Percentiles rank a stretch among this genome's conserved stretches.
These are phyloP conservation scores for Nigrograna mackinnonii DNA, from an alignment of 2,329 filamentous ascomycete genomes.

Conservation along the genomic window DNA sequence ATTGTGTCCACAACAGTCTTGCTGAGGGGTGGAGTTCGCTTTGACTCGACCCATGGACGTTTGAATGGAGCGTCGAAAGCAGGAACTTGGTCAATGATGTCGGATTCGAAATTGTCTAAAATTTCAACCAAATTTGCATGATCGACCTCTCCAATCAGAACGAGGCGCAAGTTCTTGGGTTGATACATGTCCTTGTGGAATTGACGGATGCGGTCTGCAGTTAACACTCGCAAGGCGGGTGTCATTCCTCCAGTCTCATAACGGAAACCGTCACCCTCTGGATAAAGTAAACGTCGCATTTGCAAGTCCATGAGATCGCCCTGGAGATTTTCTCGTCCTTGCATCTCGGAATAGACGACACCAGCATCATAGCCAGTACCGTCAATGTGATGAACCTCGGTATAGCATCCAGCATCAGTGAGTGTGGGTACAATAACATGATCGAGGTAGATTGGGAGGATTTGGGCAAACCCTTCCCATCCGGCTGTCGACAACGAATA, in stretches of 20 bases:
- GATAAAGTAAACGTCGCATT: slow-evolving; percentile 80
- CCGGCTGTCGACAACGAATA: slow-evolving; percentile 95
- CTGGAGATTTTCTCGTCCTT: slow-evolving; percentile 85
- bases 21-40: slow-evolving; percentile 72
- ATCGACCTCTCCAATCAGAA: slow-evolving; percentile 90
- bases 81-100: slow-evolving; percentile 82
- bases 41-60: slow-evolving; percentile 88
- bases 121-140: slow-evolving; percentile 79
- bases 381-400: slow-evolving; percentile 95
- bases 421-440: slow-evolving; percentile 90
- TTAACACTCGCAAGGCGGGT: slow-evolving; percentile 83
- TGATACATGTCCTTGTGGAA: slow-evolving; percentile 99
- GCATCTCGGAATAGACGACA: slow-evolving; percentile 99
- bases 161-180: slow-evolving; percentile 88
- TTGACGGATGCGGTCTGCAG: slow-evolving; percentile 85
- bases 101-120: slow-evolving; percentile 84
- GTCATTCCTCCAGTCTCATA: slow-evolving; percentile 99
- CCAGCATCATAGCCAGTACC: slow-evolving; percentile 93
- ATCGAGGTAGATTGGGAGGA: slow-evolving; percentile 91
- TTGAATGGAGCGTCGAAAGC: slow-evolving; percentile 75
- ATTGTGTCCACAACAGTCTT: slow-evolving; percentile 76
- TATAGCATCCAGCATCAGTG: slow-evolving; percentile 90
- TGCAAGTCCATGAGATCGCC: slow-evolving; percentile 85
- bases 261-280: slow-evolving; percentile 86
- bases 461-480: slow-evolving; percentile 95